Conservation (phyloP, 345 rosid genomes). For the Diplotaxis tenuifolia region DNA sequence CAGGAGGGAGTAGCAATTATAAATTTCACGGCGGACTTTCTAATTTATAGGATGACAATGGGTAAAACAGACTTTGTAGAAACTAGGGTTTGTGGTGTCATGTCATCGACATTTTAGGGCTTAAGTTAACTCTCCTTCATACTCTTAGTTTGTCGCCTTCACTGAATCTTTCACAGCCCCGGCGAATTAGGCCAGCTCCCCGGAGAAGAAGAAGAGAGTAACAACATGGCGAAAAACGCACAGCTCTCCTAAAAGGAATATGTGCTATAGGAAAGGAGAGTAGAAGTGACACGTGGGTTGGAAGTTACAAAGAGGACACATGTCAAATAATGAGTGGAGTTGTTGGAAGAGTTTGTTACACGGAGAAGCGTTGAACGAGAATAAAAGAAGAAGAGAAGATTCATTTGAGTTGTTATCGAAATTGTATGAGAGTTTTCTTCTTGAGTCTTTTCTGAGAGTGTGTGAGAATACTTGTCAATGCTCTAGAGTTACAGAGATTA, state of each 20-base stretch:
- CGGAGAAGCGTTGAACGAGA: not conserved
- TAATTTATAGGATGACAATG: not conserved
- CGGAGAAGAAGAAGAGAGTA: conserved; percentile 8
- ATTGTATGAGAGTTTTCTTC: too few relatives aligned
- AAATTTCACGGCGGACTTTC: too few relatives aligned
- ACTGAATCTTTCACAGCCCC: not conserved
- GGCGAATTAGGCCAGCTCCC: not conserved
- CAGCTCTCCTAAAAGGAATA: conserved; percentile 58
- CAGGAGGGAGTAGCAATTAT: too few relatives aligned
- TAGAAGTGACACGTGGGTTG: not conserved
- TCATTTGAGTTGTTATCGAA: not conserved
- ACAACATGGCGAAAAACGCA: conserved; percentile 23
- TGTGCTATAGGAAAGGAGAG: conserved; percentile 25
- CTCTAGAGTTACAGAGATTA: not conserved
- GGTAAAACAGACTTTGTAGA: not conserved
- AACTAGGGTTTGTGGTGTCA: not conserved
- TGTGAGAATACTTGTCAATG: not conserved
- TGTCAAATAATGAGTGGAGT: not conserved
- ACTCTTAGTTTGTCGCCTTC: not conserved
- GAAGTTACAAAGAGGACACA: not conserved
- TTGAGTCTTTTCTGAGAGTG: not conserved
- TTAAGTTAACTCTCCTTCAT: not conserved
- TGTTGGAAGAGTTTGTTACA: not conserved
- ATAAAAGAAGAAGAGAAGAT: not conserved
- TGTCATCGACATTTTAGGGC: not conserved